Percentiles rank a stretch among this genome's conserved stretches.
These are phyloP conservation scores for Xylaria sp. DNA, from an alignment of 2,329 filamentous ascomycete genomes.

Conservation along the genomic window DNA sequence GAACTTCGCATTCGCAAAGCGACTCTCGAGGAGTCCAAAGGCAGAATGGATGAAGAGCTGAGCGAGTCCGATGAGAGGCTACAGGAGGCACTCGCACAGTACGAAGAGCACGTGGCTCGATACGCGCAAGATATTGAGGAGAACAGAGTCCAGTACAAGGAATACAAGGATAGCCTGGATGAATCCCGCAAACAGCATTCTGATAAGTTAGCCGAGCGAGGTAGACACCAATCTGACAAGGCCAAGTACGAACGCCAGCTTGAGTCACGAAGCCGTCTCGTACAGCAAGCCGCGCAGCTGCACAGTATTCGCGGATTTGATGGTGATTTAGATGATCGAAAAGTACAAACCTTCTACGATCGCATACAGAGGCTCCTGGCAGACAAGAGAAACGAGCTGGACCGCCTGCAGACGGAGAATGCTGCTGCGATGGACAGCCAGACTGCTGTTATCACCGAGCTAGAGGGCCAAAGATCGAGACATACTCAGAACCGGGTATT, in stretches of 20 bases:
- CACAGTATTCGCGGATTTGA: constrained; percentile 90
- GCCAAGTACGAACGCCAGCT: constrained; percentile 87
- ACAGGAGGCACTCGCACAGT: constrained; percentile 76
- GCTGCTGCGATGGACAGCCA: constrained; percentile 78
- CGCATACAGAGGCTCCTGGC: constrained; percentile 78
- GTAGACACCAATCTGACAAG: constrained; percentile 86
- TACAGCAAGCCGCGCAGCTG: constrained; percentile 79
- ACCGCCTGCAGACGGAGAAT: constrained; percentile 78
- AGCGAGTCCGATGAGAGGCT: constrained; percentile 82
- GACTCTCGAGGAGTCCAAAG: constrained; percentile 75
- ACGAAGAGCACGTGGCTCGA: constrained; percentile 77
- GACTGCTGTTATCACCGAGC: constrained; percentile 75
- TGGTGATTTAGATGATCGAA: constrained; percentile 76
- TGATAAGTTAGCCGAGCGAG: constrained; percentile 71
- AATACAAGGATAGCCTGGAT: constrained; percentile 66
- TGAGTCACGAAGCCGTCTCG: constrained; percentile 74
- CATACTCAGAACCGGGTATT: constrained; percentile 79
- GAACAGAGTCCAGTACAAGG: constrained; percentile 72
- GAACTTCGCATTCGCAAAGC: constrained; percentile 76
- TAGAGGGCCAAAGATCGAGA: constrained; percentile 79
- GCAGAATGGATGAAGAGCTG: constrained; percentile 77
- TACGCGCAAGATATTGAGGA: constrained; percentile 72
- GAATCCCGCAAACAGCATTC: constrained; percentile 60
- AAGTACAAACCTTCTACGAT: constrained; percentile 81
- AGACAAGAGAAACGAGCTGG: constrained; percentile 83